A percentile compares a stretch with the other conserved stretches of the same genome.
These are phyloP conservation scores for Trichocladium antarcticum DNA, from an alignment of 495 filamentous ascomycete genomes.

Conservation along the genomic window DNA sequence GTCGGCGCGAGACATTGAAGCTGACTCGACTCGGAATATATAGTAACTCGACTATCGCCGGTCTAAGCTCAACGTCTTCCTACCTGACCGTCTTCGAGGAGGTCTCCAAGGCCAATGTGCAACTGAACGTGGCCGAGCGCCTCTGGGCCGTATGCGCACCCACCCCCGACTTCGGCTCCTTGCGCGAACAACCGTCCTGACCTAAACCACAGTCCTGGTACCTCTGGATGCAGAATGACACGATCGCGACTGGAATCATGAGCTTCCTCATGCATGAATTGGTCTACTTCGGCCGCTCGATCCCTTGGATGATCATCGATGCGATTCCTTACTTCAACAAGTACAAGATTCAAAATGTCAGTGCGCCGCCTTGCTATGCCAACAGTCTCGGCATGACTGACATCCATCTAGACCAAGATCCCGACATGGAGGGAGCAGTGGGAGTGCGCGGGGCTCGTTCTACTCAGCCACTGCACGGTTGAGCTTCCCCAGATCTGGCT, in stretches of 20 bases:
- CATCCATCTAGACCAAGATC: constrained; percentile 58
- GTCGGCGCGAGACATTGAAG: not conserved
- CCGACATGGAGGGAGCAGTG: constrained; percentile 85
- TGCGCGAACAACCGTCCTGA: not conserved
- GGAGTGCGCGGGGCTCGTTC: constrained; percentile 82
- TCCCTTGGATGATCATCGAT: constrained; percentile 93
- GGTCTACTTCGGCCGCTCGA: constrained; percentile 84
- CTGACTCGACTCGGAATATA: constrained; percentile 15
- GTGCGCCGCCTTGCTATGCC: constrained; percentile 15
- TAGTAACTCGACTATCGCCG: constrained; percentile 40
- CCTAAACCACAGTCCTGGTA: constrained; percentile 54
- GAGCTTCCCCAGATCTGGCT: constrained; percentile 98
- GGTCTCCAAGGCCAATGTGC: constrained; percentile 74
- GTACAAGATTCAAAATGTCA: constrained; percentile 87
- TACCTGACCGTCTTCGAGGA: constrained; percentile 81
- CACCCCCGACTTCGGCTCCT: not conserved
- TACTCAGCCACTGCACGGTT: constrained; percentile 90
- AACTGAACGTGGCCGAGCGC: constrained; percentile 72
- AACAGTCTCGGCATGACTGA: not conserved
- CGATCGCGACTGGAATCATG: constrained; percentile 90
- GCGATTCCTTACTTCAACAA: constrained; percentile 72
- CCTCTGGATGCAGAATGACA: constrained; percentile 96
- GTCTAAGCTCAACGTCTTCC: constrained; percentile 41
- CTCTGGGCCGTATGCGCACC: constrained; percentile 67
- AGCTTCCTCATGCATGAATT: constrained; percentile 90